Evolutionary conservation across 345 rosid species (phyloP).

Genomic region (Euclidium syriacum): DNA sequence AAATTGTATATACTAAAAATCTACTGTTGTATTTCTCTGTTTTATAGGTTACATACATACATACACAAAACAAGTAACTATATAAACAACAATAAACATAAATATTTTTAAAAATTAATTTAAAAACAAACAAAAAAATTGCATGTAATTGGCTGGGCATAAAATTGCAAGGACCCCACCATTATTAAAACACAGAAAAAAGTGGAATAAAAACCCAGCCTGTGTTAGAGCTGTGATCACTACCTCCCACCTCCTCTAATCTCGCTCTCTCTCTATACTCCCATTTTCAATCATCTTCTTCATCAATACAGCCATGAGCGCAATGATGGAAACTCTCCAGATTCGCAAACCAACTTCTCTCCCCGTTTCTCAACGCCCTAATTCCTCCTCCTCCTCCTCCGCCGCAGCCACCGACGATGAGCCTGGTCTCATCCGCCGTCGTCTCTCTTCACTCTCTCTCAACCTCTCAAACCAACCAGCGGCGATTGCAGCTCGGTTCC

Average conservation of each 20-base stretch:
- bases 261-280: background rate
- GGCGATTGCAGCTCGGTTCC: conserved; percentile 32
- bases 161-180: conserved; percentile 31
- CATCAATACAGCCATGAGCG: conserved; percentile 41
- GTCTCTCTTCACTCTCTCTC: conserved; percentile 78
- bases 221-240: conserved; percentile 50
- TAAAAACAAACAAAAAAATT: background rate
- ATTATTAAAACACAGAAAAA: background rate
- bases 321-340: conserved; percentile 53
- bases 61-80: background rate
- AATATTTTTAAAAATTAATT: background rate
- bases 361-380: conserved; percentile 45
- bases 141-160: conserved; percentile 22
- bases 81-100: background rate
- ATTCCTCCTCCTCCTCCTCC: background rate
- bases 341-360: conserved; percentile 41
- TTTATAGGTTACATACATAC: background rate
- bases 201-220: conserved; percentile 44
- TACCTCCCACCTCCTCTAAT: conserved; percentile 25
- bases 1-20: background rate
- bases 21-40: background rate
- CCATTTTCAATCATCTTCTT: conserved; percentile 15
- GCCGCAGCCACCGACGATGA: conserved; percentile 17
- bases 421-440: conserved; percentile 42
- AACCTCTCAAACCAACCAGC: conserved; percentile 35